Percentiles rank a stretch among this genome's conserved stretches.
These are phyloP conservation scores for Fagopyrum homotropicum DNA, from an alignment of 148 eudicot species.

Conservation along the genomic window DNA sequence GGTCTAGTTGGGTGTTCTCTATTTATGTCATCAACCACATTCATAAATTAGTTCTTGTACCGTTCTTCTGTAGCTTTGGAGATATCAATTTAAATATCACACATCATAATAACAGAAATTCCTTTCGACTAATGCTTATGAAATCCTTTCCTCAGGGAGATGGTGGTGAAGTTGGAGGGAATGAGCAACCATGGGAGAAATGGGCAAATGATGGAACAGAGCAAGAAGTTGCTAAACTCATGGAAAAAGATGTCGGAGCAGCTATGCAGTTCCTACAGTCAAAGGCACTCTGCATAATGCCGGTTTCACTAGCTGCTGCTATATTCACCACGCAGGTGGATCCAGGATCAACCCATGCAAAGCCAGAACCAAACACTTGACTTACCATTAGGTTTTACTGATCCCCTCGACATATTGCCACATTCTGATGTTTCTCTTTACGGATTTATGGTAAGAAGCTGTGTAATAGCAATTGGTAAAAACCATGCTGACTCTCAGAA, in stretches of 20 bases:
- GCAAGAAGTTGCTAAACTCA: slow-evolving; percentile 11
- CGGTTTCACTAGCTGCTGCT: slow-evolving; percentile 6
- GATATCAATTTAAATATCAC: no score
- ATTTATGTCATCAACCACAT: neutral
- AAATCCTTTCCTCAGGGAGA: neutral
- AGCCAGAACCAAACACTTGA: neutral
- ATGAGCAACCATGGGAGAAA: slow-evolving; percentile 9
- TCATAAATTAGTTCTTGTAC: no score
- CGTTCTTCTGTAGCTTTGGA: no score
- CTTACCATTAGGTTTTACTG: neutral
- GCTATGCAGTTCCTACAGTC: slow-evolving; percentile 11
- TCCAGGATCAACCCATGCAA: neutral
- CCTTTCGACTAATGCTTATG: neutral
- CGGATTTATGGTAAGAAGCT: neutral
- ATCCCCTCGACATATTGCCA: neutral
- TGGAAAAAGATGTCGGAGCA: slow-evolving; percentile 9
- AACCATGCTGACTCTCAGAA: neutral
- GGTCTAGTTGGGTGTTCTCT: no score
- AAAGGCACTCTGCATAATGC: slow-evolving; percentile 8
- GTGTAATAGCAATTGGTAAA: neutral
- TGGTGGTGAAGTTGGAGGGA: neutral
- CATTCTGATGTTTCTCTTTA: neutral
- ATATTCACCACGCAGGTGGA: neutral
- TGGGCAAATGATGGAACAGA: slow-evolving; percentile 11
- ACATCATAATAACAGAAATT: no score